A percentile compares a stretch with the other conserved stretches of the same genome.
These are phyloP conservation scores for Bipolaris bicolor DNA, from an alignment of 2,329 filamentous ascomycete species.

Conservation along the genomic window DNA sequence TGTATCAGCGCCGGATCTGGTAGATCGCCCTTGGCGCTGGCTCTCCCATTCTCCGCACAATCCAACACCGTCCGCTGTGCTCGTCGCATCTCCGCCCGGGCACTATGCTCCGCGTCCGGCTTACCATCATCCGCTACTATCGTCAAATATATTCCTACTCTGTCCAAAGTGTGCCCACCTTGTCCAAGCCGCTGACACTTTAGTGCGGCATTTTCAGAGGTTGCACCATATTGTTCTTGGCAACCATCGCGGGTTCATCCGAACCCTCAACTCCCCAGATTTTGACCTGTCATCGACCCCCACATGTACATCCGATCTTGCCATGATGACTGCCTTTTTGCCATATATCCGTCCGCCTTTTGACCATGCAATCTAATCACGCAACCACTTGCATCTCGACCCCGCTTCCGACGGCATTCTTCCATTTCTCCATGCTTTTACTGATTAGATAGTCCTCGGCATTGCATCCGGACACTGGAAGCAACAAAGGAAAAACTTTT, in stretches of 20 bases:
- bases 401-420: too few species aligned
- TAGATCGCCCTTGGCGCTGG: constrained; percentile 25
- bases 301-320: not conserved
- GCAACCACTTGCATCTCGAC: not conserved
- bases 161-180: constrained; percentile 9
- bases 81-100: constrained; percentile 15
- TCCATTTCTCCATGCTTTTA: too few species aligned
- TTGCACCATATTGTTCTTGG: not conserved
- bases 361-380: too few species aligned
- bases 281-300: not conserved
- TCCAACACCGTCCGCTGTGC: constrained; percentile 15
- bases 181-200: constrained; percentile 8
- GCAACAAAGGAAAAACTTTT: not conserved
- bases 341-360: too few species aligned
- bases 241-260: constrained; percentile 1
- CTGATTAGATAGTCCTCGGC: too few species aligned
- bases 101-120: constrained; percentile 15
- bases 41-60: constrained; percentile 8
- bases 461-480: too few species aligned
- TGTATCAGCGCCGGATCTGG: constrained; percentile 14
- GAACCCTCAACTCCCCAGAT: not conserved
- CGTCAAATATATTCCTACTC: not conserved
- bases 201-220: constrained; percentile 9
- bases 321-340: too few species aligned
- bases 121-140: constrained; percentile 3